Base-by-base conservation (phyloP, 2,329 filamentous ascomycete genomes). In the Exophiala oligosperma region DNA sequence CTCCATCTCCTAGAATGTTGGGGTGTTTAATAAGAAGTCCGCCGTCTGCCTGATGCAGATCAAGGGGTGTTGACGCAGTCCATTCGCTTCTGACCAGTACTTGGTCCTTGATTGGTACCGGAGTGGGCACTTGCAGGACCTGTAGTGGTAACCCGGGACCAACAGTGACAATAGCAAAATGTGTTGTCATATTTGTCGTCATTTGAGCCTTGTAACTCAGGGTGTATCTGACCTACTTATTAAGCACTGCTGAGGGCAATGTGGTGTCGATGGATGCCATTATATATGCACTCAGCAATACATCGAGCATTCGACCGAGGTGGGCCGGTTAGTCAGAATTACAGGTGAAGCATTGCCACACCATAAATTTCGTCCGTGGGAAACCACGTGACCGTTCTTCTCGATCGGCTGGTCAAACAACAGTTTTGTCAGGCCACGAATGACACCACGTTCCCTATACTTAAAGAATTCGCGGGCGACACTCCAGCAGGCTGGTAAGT, bases 21-120 rank as follows among this genome's bases (percentile, higher is more conserved):
- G 83, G 83, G 24, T 77, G 71, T 28, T 73, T 66, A 9, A 85
- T 75, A 11, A 85, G 68, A 0, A 87, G 72, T 0, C 82, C 83
- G 37, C 84, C 83, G 64, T 86, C 83, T 46, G 82, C 81, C 58
- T 83, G 79, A 70, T 87, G 85, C 4, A 87, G 72, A 64, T 87
- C 83, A 0, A 87, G 73, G 0, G 85, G 85, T 1, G 81, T 84
- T 1, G 84, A 85, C 2, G 83, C 79, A 1, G 82, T 84, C 81
- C 82, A 87, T 57, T 79, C 72, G 8, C 84, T 79, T 26, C 74
- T 77, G 41, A 87, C 71, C 14, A 79, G 75, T 35, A 85, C 77
- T 69, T 87, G 79, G 37, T 79, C 75, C 9, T 49, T 63, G 12
- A 43, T 57, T 1, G 73, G 73, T 12, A 58, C 55, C 3, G 70